phyloP scores from a whole-genome alignment of 192 early-diverging fungal genomes.

The Coemansia sp. region DNA sequence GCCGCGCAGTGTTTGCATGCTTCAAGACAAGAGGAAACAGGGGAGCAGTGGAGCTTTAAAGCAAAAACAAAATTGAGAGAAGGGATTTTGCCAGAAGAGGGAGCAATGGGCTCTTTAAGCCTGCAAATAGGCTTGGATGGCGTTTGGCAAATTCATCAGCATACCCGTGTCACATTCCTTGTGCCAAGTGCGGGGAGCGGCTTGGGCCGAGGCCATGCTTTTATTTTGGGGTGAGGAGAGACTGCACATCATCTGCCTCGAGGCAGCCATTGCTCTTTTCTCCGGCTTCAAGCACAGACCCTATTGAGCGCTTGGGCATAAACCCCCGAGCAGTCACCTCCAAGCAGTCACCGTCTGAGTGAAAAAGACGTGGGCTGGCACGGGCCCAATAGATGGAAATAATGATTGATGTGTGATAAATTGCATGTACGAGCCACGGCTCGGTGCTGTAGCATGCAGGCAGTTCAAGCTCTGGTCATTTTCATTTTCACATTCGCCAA shows the following conservation, averaged over 20 bases:
- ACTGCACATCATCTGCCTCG: background rate
- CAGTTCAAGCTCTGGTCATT: too few species aligned
- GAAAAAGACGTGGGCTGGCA: too few species aligned
- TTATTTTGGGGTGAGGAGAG: background rate
- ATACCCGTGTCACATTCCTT: background rate
- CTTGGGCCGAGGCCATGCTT: background rate
- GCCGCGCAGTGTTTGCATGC: background rate
- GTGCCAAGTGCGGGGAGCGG: background rate
- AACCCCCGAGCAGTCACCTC: background rate
- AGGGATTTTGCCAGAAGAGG: background rate
- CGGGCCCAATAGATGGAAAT: too few species aligned
- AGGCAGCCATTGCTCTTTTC: background rate
- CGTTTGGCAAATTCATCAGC: background rate
- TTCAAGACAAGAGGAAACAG: background rate
- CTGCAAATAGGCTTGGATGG: slow-evolving; percentile 1
- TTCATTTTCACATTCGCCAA: background rate
- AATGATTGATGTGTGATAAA: background rate
- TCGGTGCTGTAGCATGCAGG: too few species aligned
- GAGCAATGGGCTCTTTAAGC: background rate
- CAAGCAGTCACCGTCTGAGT: background rate
- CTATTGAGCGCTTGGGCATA: background rate
- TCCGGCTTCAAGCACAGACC: background rate
- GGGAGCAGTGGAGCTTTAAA: slow-evolving; percentile 1
- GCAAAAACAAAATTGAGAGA: background rate
- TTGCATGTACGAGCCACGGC: background rate